These are phyloP conservation scores for Microcyclosporella mali DNA, from an alignment of 2,329 filamentous ascomycete species.

Conservation along the genomic window DNA sequence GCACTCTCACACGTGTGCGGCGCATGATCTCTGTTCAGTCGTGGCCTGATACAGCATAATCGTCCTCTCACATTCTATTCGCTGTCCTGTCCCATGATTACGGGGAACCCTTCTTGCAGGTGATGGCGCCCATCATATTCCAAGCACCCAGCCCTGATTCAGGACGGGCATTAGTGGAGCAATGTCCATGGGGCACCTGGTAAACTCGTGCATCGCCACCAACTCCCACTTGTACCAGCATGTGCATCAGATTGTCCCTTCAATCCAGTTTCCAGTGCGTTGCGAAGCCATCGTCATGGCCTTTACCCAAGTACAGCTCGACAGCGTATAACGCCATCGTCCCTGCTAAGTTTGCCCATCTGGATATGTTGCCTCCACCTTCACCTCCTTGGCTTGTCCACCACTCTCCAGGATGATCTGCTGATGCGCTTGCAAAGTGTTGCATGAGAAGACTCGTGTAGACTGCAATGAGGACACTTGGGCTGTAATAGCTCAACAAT, in stretches of 20 bases:
- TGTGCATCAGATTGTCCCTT: neutral
- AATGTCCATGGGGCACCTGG: too few relatives aligned
- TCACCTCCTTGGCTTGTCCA: slow-evolving; percentile 84
- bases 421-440: slow-evolving; percentile 73
- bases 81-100: too few relatives aligned
- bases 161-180: too few relatives aligned
- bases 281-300: slow-evolving; percentile 68
- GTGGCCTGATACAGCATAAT: too few relatives aligned
- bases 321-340: slow-evolving; percentile 88
- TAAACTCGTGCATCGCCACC: too few relatives aligned
- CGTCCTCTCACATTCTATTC: too few relatives aligned
- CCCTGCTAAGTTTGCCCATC: slow-evolving; percentile 85
- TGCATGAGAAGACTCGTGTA: slow-evolving; percentile 95
- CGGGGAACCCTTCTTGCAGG: too few relatives aligned
- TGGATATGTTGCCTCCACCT: slow-evolving; percentile 77
- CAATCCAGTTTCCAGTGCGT: slow-evolving; percentile 71
- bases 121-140: too few relatives aligned
- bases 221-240: too few relatives aligned
- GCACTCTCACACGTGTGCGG: too few relatives aligned
- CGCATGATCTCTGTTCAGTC: too few relatives aligned
- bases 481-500: slow-evolving; percentile 87
- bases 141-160: too few relatives aligned
- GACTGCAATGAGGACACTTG: slow-evolving; percentile 87
- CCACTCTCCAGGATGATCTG: slow-evolving; percentile 56
- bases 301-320: slow-evolving; percentile 79